Percentiles rank a stretch among this genome's conserved stretches.
Conservation (phyloP, 2,329 filamentous ascomycete genomes). For the Biscogniauxia sp. region DNA sequence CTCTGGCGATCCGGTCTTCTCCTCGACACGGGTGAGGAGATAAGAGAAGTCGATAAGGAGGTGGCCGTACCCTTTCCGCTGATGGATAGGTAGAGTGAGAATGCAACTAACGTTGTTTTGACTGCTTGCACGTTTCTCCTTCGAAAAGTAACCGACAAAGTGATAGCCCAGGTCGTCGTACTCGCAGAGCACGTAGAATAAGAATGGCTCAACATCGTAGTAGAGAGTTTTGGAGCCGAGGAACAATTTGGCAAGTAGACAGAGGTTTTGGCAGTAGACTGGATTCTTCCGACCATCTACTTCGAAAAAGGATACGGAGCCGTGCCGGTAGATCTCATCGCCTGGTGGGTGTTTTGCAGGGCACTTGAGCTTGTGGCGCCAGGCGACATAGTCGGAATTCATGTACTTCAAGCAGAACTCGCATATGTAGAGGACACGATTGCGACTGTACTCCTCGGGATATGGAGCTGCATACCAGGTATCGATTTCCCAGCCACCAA, state of each 20-base stretch:
- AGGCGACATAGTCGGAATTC: slow-evolving; percentile 98
- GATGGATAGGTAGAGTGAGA: slow-evolving; percentile 90
- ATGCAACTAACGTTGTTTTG: slow-evolving; percentile 99
- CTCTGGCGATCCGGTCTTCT: slow-evolving; percentile 92
- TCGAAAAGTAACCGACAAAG: slow-evolving; percentile 99
- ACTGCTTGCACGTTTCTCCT: slow-evolving; percentile 92
- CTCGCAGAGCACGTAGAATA: slow-evolving; percentile 97
- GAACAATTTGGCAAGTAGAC: slow-evolving; percentile 92
- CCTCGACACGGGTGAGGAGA: slow-evolving; percentile 86
- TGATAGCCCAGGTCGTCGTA: slow-evolving; percentile 90
- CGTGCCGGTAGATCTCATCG: slow-evolving; percentile 94
- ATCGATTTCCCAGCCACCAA: slow-evolving; percentile 96
- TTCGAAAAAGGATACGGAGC: slow-evolving; percentile 91
- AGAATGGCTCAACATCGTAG: slow-evolving; percentile 94
- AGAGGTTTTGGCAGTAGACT: slow-evolving; percentile 98
- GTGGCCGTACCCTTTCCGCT: slow-evolving; percentile 95
- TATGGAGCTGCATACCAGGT: slow-evolving; percentile 99
- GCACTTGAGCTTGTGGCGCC: slow-evolving; percentile 96
- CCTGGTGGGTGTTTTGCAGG: slow-evolving; percentile 94
- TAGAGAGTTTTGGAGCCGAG: slow-evolving; percentile 98
- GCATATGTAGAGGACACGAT: slow-evolving; percentile 96
- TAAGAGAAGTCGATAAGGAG: slow-evolving; percentile 98
- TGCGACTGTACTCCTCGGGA: slow-evolving; percentile 96
- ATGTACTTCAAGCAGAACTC: slow-evolving; percentile 99
- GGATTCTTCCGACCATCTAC: slow-evolving; percentile 96